These are phyloP conservation scores for Gnomoniopsis smithogilvyi DNA, from an alignment of 2,329 filamentous ascomycete genomes.

Conservation along the genomic window DNA sequence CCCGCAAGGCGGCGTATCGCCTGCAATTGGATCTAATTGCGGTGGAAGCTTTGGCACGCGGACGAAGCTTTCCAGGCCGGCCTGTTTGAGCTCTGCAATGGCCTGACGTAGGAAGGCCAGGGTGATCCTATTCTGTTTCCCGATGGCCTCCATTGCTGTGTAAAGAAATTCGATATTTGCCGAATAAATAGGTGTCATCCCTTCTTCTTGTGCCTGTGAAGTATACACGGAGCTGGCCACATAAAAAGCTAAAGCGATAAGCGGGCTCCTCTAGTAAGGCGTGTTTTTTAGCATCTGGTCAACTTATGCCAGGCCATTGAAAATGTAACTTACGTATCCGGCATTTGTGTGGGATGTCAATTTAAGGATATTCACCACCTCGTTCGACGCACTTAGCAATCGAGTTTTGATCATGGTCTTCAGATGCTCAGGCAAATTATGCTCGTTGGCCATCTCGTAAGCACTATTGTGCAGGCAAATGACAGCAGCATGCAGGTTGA, in stretches of 20 bases:
- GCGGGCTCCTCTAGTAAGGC: conserved; percentile 63
- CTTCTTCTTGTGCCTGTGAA: conserved; percentile 68
- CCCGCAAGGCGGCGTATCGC: conserved; percentile 22
- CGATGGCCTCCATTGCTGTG: conserved; percentile 73
- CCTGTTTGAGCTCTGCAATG: conserved; percentile 70
- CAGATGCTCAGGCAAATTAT: conserved; percentile 62
- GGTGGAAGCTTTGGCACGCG: conserved; percentile 2
- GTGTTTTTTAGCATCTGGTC: conserved; percentile 7
- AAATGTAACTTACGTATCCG: conserved; percentile 53
- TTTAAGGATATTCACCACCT: conserved; percentile 80
- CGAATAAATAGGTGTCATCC: conserved; percentile 44
- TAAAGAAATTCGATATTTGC: conserved; percentile 71
- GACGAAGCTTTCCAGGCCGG: conserved; percentile 2
- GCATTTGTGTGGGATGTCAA: conserved; percentile 70
- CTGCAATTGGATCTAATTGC: conserved; percentile 23
- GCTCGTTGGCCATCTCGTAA: conserved; percentile 75
- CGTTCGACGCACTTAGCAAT: conserved; percentile 75
- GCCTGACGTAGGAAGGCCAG: conserved; percentile 83
- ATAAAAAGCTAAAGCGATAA: conserved; percentile 80
- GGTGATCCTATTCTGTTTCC: conserved; percentile 70
- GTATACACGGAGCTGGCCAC: conserved; percentile 82
- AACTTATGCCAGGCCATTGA: not conserved
- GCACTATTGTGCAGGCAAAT: conserved; percentile 90
- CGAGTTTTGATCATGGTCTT: conserved; percentile 69
- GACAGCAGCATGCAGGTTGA: conserved; percentile 82